phyloP scores from a whole-genome alignment of 495 filamentous ascomycete species.

The Pyrenopolyporus hunteri region DNA sequence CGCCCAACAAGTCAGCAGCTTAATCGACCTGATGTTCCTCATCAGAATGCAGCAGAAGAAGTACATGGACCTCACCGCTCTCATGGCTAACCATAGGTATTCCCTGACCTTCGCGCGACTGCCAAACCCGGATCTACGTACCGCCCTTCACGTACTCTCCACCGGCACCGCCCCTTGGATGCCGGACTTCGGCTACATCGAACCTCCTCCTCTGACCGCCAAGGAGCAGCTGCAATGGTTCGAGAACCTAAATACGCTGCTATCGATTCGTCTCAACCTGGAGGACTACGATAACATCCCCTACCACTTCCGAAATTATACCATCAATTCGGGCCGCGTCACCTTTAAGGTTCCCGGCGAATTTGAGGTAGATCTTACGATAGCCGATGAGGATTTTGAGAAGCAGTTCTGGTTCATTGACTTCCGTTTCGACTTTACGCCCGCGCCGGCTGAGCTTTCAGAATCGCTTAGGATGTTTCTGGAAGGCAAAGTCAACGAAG shows the following conservation, averaged over 20 bases:
- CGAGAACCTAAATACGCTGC: constrained; percentile 79
- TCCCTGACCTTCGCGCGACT: constrained; percentile 68
- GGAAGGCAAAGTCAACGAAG: constrained; percentile 71
- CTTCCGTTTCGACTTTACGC: constrained; percentile 81
- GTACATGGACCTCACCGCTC: constrained; percentile 62
- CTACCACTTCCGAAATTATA: constrained; percentile 70
- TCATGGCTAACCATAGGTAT: constrained; percentile 71
- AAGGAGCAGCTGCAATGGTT: constrained; percentile 70
- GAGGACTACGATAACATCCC: constrained; percentile 82
- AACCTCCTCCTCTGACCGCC: constrained; percentile 70
- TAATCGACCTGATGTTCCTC: constrained; percentile 84
- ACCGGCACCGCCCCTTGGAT: constrained; percentile 75
- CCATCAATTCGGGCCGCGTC: constrained; percentile 76
- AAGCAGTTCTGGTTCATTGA: constrained; percentile 93
- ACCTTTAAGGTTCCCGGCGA: constrained; percentile 84
- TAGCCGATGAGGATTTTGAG: constrained; percentile 77
- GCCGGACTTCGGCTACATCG: constrained; percentile 82
- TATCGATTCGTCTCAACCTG: constrained; percentile 78
- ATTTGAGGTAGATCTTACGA: constrained; percentile 90
- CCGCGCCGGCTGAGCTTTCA: constrained; percentile 64
- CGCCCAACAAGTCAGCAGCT: constrained; percentile 72
- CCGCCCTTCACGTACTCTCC: constrained; percentile 82
- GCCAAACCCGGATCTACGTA: constrained; percentile 87
- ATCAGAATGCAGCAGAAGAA: constrained; percentile 62
- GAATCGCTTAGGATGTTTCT: constrained; percentile 65